Evolutionary conservation across 2,329 filamentous ascomycete species (phyloP).

Genomic region (Monilinia polystroma): DNA sequence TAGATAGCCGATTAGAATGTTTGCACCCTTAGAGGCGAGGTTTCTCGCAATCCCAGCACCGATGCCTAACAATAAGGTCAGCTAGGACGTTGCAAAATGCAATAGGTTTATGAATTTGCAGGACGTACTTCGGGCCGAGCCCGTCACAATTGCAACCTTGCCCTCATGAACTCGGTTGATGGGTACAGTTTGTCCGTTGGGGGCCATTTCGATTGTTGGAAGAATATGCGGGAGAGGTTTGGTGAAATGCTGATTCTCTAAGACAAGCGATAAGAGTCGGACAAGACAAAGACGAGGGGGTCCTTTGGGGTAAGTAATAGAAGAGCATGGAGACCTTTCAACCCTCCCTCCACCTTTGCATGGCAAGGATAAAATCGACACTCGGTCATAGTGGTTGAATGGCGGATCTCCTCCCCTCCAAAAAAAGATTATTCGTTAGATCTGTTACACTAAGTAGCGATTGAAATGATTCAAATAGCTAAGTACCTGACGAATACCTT

Average conservation of each 20-base stretch:
- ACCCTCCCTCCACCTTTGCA: conserved; percentile 8
- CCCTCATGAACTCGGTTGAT: conserved; percentile 49
- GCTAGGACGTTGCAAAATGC: not conserved
- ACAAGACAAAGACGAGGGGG: not conserved
- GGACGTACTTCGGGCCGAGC: conserved; percentile 66
- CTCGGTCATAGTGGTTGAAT: not conserved
- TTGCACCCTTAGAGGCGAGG: conserved; percentile 63
- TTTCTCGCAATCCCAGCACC: conserved; percentile 61
- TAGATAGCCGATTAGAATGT: conserved; percentile 62
- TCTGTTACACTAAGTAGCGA: too few species aligned
- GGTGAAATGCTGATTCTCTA: not conserved
- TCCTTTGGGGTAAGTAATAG: not conserved
- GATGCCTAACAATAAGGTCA: conserved; percentile 57
- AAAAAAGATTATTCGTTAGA: too few species aligned
- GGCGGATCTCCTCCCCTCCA: too few species aligned
- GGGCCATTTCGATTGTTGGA: not conserved
- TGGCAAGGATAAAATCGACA: not conserved
- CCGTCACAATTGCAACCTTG: conserved; percentile 74
- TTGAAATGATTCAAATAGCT: too few species aligned
- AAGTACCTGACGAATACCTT: too few species aligned
- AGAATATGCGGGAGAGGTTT: not conserved
- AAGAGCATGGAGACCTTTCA: not conserved
- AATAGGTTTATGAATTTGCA: conserved; percentile 2
- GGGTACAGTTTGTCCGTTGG: not conserved
- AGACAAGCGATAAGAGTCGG: not conserved